These are phyloP conservation scores for Malus hybrid DNA, from an alignment of 331 rosid species.

Conservation along the genomic window DNA sequence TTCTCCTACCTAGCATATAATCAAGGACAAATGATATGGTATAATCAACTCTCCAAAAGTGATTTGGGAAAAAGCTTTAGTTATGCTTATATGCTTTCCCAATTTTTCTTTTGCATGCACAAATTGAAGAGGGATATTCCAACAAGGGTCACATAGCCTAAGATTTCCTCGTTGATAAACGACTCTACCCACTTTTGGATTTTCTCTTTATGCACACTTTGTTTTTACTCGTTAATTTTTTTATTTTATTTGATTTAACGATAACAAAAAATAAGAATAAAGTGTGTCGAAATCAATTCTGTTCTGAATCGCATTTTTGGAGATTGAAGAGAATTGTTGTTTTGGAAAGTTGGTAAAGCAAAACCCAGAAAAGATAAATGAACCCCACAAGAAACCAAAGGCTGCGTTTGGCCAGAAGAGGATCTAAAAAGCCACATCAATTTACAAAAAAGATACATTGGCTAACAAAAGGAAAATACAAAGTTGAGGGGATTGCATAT, in stretches of 20 bases:
- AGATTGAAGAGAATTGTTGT: neutral
- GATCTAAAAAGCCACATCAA: slow-evolving; percentile 44
- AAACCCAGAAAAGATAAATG: neutral
- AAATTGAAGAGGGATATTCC: slow-evolving; percentile 19
- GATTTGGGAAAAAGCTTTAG: neutral
- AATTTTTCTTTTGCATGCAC: neutral
- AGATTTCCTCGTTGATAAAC: neutral
- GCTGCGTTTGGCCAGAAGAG: slow-evolving; percentile 27
- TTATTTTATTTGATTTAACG: no score
- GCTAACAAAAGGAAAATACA: neutral
- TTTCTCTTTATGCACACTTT: no score
- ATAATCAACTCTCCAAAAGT: slow-evolving; percentile 12
- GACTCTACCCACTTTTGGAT: no score
- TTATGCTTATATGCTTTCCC: neutral
- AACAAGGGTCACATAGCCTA: neutral
- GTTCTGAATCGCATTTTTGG: neutral
- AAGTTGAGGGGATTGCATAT: slow-evolving; percentile 6
- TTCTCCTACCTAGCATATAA: slow-evolving; percentile 25
- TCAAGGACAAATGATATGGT: slow-evolving; percentile 28
- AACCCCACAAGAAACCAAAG: slow-evolving; percentile 23
- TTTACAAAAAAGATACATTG: slow-evolving; percentile 23
- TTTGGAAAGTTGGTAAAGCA: neutral
- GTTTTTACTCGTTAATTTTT: no score
- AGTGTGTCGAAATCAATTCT: no score
- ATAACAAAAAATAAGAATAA: no score